phyloP scores from a whole-genome alignment of 768 basidiomycete species.

The Hericium alpestre region DNA sequence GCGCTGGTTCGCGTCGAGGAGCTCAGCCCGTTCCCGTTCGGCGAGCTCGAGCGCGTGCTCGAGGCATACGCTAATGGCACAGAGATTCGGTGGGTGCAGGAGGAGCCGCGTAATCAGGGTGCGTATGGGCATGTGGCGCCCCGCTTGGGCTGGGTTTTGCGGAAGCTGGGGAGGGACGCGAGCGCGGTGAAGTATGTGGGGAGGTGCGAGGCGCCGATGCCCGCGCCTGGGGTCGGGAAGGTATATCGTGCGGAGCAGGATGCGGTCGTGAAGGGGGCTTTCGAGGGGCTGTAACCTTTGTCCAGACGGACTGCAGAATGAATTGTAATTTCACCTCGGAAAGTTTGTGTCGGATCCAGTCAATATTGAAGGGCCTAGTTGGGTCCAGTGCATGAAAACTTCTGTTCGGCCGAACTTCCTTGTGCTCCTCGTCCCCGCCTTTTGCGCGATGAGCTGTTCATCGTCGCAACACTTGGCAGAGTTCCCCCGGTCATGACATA shows the following conservation, averaged over 20 bases:
- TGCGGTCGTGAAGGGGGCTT: constrained; percentile 47
- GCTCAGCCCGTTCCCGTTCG: constrained; percentile 80
- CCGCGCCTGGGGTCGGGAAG: constrained; percentile 67
- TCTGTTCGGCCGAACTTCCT: too few relatives aligned
- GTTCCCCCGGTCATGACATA: not conserved
- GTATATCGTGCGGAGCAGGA: constrained; percentile 59
- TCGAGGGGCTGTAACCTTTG: constrained; percentile 28
- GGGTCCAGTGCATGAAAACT: too few relatives aligned
- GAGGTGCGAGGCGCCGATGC: constrained; percentile 59
- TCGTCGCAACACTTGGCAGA: too few relatives aligned
- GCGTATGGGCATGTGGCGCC: constrained; percentile 57
- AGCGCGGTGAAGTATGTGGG: constrained; percentile 46
- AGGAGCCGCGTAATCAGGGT: constrained; percentile 85
- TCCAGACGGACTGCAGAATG: too few relatives aligned
- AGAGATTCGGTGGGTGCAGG: constrained; percentile 65
- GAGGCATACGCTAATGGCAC: constrained; percentile 29
- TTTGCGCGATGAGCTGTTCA: too few relatives aligned
- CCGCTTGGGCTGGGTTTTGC: constrained; percentile 45
- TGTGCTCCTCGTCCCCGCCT: too few relatives aligned
- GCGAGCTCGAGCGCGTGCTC: constrained; percentile 36
- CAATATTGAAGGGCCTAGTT: too few relatives aligned
- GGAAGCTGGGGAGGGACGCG: constrained; percentile 21
- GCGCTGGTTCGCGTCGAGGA: constrained; percentile 78
- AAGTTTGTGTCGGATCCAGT: too few relatives aligned
- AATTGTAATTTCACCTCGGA: too few relatives aligned